Percentiles rank a stretch among this genome's conserved stretches.
Conservation (phyloP, 441 rosid genomes). For the Populus tomentosa region DNA sequence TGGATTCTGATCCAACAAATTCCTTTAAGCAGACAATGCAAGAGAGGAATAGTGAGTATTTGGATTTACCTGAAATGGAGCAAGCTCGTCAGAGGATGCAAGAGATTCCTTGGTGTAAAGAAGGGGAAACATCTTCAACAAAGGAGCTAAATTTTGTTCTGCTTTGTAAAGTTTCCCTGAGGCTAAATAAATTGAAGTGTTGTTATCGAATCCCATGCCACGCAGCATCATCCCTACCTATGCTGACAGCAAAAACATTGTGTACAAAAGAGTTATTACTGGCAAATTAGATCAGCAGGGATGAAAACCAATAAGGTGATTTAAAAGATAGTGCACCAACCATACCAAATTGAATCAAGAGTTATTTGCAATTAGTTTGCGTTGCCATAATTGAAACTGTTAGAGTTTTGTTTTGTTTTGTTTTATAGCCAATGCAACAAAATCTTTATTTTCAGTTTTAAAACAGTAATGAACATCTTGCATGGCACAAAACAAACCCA, state of each 20-base stretch:
- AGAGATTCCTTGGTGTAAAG: constrained; percentile 83
- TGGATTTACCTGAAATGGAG: constrained; percentile 63
- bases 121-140: constrained; percentile 79
- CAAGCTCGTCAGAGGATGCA: constrained; percentile 79
- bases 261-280: constrained; percentile 20
- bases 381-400: neutral
- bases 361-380: neutral
- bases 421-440: neutral
- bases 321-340: neutral
- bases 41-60: neutral
- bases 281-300: constrained; percentile 6
- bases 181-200: constrained; percentile 79
- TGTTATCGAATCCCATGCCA: constrained; percentile 94
- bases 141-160: constrained; percentile 63
- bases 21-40: neutral
- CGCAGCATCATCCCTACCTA: constrained; percentile 95
- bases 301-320: neutral
- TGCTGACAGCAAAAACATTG: constrained; percentile 47
- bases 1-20: neutral
- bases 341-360: neutral
- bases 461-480: neutral
- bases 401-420: neutral
- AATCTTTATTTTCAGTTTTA: neutral
- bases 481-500: neutral
- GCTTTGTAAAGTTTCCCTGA: constrained; percentile 75